Evolutionary conservation across 1,139 yeast genomes (phyloP).

Genomic region (Protomyces inouyei): DNA sequence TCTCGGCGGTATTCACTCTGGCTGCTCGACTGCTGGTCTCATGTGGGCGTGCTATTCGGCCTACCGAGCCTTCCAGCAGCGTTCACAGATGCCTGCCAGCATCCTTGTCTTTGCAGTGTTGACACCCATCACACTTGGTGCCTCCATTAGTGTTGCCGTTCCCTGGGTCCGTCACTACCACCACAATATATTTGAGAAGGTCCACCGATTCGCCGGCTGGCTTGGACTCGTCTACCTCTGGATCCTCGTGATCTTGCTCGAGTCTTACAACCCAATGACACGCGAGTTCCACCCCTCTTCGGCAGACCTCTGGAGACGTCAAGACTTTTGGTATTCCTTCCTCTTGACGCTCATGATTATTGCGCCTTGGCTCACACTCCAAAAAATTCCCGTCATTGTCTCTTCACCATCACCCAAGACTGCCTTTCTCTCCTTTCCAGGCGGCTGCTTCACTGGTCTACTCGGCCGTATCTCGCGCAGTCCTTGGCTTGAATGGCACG

Average conservation of each 20-base stretch:
- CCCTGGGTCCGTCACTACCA: conserved; percentile 17
- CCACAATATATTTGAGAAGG: conserved; percentile 14
- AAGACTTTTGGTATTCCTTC: conserved; percentile 20
- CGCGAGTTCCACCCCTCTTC: neutral
- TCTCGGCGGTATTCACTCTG: conserved; percentile 24
- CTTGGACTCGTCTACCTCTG: conserved; percentile 19
- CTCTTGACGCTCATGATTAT: conserved; percentile 11
- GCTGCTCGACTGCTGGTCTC: conserved; percentile 20
- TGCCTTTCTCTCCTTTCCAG: conserved; percentile 21
- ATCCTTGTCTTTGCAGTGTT: conserved; percentile 12
- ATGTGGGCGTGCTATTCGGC: conserved; percentile 18
- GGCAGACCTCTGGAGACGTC: neutral
- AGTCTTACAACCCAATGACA: conserved; percentile 5
- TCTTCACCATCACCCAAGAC: conserved; percentile 18
- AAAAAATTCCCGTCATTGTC: conserved; percentile 12
- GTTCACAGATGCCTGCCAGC: neutral
- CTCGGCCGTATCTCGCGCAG: conserved; percentile 18
- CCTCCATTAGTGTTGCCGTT: conserved; percentile 18
- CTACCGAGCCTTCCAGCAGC: conserved; percentile 3
- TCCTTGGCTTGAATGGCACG: conserved; percentile 26
- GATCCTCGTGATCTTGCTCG: conserved; percentile 13
- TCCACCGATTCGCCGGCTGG: conserved; percentile 22
- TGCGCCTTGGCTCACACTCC: conserved; percentile 21
- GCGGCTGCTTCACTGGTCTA: conserved; percentile 21
- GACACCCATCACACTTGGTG: conserved; percentile 13